Conservation (phyloP, 2,329 filamentous ascomycete species). For the Neopestalotiopsis clavispora region DNA sequence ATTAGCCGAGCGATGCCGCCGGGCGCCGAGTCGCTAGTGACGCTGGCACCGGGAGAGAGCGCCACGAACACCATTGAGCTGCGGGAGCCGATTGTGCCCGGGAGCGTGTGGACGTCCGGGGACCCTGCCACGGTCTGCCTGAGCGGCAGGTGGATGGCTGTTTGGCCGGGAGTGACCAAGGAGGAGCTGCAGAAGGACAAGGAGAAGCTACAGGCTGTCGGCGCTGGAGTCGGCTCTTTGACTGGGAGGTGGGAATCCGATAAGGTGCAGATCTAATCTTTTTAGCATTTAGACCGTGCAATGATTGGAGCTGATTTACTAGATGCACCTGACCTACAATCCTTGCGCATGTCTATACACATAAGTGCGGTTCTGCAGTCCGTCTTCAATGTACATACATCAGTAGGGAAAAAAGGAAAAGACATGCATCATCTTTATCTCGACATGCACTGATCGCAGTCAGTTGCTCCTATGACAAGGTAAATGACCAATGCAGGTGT, state of each 20-base stretch:
- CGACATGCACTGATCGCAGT: too few species aligned
- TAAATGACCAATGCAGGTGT: too few species aligned
- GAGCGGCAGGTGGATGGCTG: background rate
- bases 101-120: background rate
- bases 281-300: too few species aligned
- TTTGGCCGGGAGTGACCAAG: background rate
- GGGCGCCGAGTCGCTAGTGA: background rate
- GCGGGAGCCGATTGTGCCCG: background rate
- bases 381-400: too few species aligned
- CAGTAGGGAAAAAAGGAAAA: too few species aligned
- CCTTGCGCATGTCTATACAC: too few species aligned
- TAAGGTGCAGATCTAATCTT: background rate
- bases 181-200: background rate
- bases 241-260: background rate
- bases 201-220: background rate
- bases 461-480: too few species aligned
- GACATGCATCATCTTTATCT: too few species aligned
- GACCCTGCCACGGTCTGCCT: background rate
- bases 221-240: background rate
- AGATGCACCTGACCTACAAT: too few species aligned
- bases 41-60: background rate
- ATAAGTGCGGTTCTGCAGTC: too few species aligned
- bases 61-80: background rate
- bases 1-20: background rate
- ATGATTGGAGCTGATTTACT: too few species aligned